A percentile compares a stretch with the other conserved stretches of the same genome.
phyloP scores from a whole-genome alignment of 2,329 filamentous ascomycete species.

The Cordyceps cicadae region DNA sequence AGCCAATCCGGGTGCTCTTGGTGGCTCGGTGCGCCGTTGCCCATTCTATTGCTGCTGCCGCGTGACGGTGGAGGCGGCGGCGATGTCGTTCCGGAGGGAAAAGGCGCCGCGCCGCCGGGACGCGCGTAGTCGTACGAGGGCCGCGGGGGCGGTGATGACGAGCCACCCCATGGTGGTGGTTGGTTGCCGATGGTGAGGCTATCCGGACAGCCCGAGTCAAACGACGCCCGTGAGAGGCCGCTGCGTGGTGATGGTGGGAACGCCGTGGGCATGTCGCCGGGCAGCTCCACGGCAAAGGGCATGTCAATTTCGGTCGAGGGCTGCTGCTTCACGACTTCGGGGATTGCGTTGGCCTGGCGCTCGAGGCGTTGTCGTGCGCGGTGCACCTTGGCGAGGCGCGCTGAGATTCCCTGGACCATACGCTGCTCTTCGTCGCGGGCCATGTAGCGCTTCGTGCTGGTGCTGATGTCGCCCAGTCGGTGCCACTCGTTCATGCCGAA shows the following conservation, averaged over 20 bases:
- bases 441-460: constrained; percentile 79
- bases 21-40: constrained; percentile 31
- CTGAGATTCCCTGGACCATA: constrained; percentile 67
- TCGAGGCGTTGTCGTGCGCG: constrained; percentile 64
- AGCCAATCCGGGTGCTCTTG: constrained; percentile 41
- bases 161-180: constrained; percentile 19
- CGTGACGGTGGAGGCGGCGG: constrained; percentile 8
- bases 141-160: constrained; percentile 32
- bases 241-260: constrained; percentile 30
- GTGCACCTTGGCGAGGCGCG: constrained; percentile 76
- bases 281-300: constrained; percentile 50
- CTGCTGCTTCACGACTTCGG: constrained; percentile 36
- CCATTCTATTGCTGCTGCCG: constrained; percentile 22
- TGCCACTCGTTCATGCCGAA: constrained; percentile 99
- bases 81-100: constrained; percentile 20
- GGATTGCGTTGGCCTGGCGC: constrained; percentile 32
- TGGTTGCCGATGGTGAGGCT: constrained; percentile 32
- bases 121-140: constrained; percentile 41
- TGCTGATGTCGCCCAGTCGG: constrained; percentile 89
- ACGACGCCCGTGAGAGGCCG: constrained; percentile 42
- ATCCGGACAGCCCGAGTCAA: constrained; percentile 45
- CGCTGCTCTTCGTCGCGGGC: constrained; percentile 62
- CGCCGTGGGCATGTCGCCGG: constrained; percentile 42
- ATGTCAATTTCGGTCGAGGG: constrained; percentile 30
- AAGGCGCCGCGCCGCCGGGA: constrained; percentile 23